Base-by-base conservation (phyloP, 768 basidiomycete species). In the Podaxis pistillaris region DNA sequence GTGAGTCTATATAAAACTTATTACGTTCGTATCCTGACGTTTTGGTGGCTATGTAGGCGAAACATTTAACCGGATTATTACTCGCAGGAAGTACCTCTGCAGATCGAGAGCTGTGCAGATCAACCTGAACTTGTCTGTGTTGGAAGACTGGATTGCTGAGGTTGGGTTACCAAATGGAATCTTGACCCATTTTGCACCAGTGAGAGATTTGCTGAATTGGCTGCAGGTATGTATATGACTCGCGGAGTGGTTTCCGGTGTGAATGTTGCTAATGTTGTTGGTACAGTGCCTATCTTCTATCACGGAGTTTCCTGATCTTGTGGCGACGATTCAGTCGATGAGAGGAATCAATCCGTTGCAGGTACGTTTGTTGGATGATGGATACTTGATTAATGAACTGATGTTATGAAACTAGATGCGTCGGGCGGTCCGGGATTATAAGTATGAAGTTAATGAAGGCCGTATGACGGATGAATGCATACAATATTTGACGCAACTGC, bases 41-140 rank as follows among this genome's bases (percentile, higher is more conserved):
- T 12, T 38, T 33, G 12, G 65, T 51, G 64, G 59, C 58, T 58
- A 67, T 54, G 59, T 63, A 93, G 91, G 91, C 71, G 91, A 93
- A 74, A 82, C 89, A 46, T 93, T 94, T 75, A 94, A 94, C 71
- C 86, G 93, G 41, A 79, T 94, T 38, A 75, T 94, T 46, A 91
- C 88, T n/a, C 86, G 96, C 60, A 97, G 94, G 78, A 97, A 95
- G 71, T 96, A 93, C 71, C 79, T 98, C 3, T 98, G 97, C 76
- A 86, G 91, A 67, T 93, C 93, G 36, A 82, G 92, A 70, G 96
- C 97, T 2, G 78, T 92, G 60, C 96, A 96, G 71, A 93, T 98
- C 67, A 83, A 86, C 55, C 84, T 94, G 83, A 98, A 98, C 74
- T 74, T 97, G 46, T 83, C 86, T 12, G 84, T 80, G 6, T 75